A percentile compares a stretch with the other conserved stretches of the same genome.
Conservation (phyloP, 371 early-diverging fungal species). For the Blastocladiella emersonii region DNA sequence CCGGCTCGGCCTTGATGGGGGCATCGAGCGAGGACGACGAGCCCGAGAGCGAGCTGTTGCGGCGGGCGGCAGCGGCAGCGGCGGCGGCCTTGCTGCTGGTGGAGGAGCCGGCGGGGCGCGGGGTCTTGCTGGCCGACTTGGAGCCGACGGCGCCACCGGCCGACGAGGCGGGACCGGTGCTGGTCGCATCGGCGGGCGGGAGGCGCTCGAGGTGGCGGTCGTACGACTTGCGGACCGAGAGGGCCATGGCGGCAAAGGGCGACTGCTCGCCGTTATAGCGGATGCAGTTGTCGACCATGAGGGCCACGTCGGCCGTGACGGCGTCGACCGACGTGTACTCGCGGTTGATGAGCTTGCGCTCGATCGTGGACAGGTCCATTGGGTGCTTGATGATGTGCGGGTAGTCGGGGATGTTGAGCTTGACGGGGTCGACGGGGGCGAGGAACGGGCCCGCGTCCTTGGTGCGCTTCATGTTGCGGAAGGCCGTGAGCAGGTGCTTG, state of each 20-base stretch:
- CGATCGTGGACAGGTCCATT: constrained; percentile 96
- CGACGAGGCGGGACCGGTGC: too few species aligned
- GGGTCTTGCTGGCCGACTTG: neutral
- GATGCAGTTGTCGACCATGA: constrained; percentile 77
- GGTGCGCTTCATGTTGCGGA: neutral
- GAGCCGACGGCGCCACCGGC: neutral
- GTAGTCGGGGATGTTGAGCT: constrained; percentile 89
- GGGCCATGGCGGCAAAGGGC: constrained; percentile 56
- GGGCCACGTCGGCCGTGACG: constrained; percentile 56
- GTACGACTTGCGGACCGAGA: constrained; percentile 58
- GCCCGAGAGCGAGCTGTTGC: neutral
- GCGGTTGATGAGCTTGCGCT: constrained; percentile 61
- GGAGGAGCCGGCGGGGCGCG: neutral
- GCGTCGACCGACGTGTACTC: constrained; percentile 49
- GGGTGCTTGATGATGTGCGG: constrained; percentile 82
- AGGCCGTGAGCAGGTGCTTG: neutral
- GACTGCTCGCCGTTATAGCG: constrained; percentile 75
- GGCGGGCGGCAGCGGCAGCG: too few species aligned
- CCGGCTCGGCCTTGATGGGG: constrained; percentile 50
- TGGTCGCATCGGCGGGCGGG: constrained; percentile 19
- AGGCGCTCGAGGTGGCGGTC: constrained; percentile 50
- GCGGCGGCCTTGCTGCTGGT: neutral
- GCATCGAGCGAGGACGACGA: constrained; percentile 6
- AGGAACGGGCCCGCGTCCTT: constrained; percentile 37
- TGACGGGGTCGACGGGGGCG: constrained; percentile 48